phyloP scores from a whole-genome alignment of 2,329 filamentous ascomycete species.

The Thelonectria olida region DNA sequence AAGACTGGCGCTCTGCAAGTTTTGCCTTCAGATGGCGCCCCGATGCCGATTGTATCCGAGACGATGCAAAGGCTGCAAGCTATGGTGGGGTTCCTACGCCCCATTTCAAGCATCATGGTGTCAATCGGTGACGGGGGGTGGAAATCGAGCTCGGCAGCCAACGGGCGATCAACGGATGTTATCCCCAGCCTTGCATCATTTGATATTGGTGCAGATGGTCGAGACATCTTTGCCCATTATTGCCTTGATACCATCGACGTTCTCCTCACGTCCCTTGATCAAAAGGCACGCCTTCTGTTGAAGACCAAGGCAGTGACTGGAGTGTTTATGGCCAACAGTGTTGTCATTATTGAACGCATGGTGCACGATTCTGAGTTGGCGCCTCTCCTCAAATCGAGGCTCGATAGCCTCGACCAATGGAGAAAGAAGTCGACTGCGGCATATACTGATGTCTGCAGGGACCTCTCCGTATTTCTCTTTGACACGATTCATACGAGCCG shows the following conservation, averaged over 20 bases:
- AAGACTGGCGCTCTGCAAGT: conserved; percentile 71
- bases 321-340: conserved; percentile 90
- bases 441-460: conserved; percentile 89
- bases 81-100: conserved; percentile 86
- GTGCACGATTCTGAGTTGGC: conserved; percentile 83
- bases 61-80: conserved; percentile 87
- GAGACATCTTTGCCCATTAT: conserved; percentile 89
- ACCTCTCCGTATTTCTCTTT: conserved; percentile 83
- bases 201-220: conserved; percentile 88
- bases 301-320: conserved; percentile 83
- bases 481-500: conserved; percentile 94
- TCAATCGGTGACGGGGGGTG: conserved; percentile 94
- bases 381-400: conserved; percentile 73
- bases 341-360: conserved; percentile 84
- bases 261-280: conserved; percentile 78
- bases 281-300: conserved; percentile 75
- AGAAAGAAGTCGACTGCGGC: conserved; percentile 84
- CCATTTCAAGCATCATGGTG: conserved; percentile 88
- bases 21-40: conserved; percentile 80
- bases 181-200: conserved; percentile 80
- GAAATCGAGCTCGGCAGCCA: conserved; percentile 64
- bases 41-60: conserved; percentile 81
- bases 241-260: conserved; percentile 88
- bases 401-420: conserved; percentile 79
- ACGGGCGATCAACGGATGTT: conserved; percentile 67